Percentiles rank a stretch among this genome's conserved stretches.
Conservation (phyloP, 768 basidiomycete species). For the Suillus paluster region DNA sequence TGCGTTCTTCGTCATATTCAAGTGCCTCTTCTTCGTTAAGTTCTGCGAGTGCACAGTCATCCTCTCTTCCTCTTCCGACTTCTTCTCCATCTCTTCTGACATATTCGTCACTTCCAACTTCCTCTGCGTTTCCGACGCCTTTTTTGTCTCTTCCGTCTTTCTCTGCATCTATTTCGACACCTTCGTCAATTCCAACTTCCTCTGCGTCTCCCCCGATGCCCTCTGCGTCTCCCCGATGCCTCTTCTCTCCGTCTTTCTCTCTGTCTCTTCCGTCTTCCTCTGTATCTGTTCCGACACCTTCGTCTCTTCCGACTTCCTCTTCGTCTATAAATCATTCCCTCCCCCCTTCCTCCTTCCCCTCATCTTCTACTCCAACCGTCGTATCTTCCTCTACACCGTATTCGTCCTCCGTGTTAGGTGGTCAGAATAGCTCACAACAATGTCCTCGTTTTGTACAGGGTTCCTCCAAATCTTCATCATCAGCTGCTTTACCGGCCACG, state of each 20-base stretch:
- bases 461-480: conserved; percentile 4
- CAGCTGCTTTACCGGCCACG: conserved; percentile 9
- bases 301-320: conserved; percentile 4
- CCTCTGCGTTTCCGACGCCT: too few relatives aligned
- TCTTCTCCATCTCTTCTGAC: conserved; percentile 3
- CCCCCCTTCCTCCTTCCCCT: background rate
- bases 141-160: too few relatives aligned
- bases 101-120: too few relatives aligned
- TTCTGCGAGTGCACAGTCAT: conserved; percentile 3
- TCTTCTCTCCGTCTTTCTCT: background rate
- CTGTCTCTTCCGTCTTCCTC: background rate
- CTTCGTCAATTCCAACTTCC: too few relatives aligned
- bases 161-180: too few relatives aligned
- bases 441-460: conserved; percentile 4
- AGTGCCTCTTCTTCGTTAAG: conserved; percentile 1
- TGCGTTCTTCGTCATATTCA: background rate
- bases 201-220: background rate
- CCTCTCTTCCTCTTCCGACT: background rate
- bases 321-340: background rate
- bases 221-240: conserved; percentile 6
- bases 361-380: background rate
- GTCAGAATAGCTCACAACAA: background rate
- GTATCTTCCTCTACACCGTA: background rate
- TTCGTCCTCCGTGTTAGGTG: background rate
- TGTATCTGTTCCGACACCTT: background rate